Evolutionary conservation across 2,329 filamentous ascomycete genomes (phyloP).

Genomic region (Talaromyces piceae): DNA sequence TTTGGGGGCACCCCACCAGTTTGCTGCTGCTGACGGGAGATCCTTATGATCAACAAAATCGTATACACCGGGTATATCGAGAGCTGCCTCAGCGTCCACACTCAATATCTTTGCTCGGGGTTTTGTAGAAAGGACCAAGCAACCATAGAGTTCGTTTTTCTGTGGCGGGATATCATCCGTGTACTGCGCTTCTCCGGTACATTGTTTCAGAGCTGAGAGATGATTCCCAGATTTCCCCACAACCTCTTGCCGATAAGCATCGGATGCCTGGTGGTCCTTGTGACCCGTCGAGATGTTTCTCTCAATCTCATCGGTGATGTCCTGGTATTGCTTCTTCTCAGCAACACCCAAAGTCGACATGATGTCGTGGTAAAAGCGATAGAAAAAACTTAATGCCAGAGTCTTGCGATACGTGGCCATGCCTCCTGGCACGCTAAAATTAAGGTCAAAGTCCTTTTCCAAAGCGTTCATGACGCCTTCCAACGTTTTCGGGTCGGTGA

Average conservation of each 20-base stretch:
- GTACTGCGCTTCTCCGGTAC: conserved; percentile 89
- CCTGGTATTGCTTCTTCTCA: conserved; percentile 53
- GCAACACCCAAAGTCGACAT: conserved; percentile 50
- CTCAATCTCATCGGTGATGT: conserved; percentile 78
- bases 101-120: conserved; percentile 77
- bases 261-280: conserved; percentile 67
- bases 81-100: conserved; percentile 66
- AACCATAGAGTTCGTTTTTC: conserved; percentile 83
- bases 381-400: conserved; percentile 88
- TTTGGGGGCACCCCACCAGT: conserved; percentile 84
- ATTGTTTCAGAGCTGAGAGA: conserved; percentile 86
- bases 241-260: conserved; percentile 72
- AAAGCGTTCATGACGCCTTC: conserved; percentile 85
- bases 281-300: conserved; percentile 71
- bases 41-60: conserved; percentile 78
- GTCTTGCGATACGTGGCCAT: conserved; percentile 97
- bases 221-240: conserved; percentile 82
- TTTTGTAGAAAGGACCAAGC: conserved; percentile 79
- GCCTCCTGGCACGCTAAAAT: conserved; percentile 85
- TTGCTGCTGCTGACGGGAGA: conserved; percentile 69
- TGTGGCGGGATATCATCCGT: conserved; percentile 87
- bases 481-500: conserved; percentile 72
- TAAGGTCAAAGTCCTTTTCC: conserved; percentile 81
- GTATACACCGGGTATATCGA: conserved; percentile 78
- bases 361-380: conserved; percentile 90